A percentile compares a stretch with the other conserved stretches of the same genome.
Conservation (phyloP, 345 rosid genomes). For the Citrus cavaleriei region DNA sequence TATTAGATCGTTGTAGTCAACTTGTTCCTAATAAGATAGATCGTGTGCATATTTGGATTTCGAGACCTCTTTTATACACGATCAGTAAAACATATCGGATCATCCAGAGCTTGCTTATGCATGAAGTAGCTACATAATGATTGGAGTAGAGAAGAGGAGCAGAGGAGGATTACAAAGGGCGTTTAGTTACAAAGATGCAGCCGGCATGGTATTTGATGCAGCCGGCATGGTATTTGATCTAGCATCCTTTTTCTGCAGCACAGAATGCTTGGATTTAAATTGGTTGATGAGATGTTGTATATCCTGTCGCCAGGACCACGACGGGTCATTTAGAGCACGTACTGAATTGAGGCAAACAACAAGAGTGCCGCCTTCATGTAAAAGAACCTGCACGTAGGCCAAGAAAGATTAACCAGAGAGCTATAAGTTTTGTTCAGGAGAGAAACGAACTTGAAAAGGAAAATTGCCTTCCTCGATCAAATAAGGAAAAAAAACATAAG, state of each 20-base stretch:
- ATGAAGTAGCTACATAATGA: background rate
- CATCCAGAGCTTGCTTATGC: background rate
- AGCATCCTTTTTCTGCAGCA: slow-evolving; percentile 12
- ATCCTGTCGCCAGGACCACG: slow-evolving; percentile 83
- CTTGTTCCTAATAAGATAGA: background rate
- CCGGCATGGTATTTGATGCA: slow-evolving; percentile 27
- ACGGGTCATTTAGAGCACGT: slow-evolving; percentile 75
- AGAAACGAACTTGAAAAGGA: background rate
- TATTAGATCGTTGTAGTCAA: background rate
- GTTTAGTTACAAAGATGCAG: slow-evolving; percentile 30
- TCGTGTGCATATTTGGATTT: background rate
- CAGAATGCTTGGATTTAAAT: slow-evolving; percentile 29
- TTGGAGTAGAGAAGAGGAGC: background rate
- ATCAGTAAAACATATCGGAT: background rate
- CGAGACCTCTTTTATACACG: background rate
- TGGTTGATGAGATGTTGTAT: slow-evolving; percentile 31
- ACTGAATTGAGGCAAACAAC: slow-evolving; percentile 86
- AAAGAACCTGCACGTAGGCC: slow-evolving; percentile 58
- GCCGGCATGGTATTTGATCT: slow-evolving; percentile 29
- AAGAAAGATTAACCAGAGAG: background rate
- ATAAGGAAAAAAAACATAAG: no score
- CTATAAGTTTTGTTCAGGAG: background rate
- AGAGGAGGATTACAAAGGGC: background rate
- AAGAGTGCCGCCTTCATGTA: slow-evolving; percentile 93
- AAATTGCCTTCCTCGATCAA: background rate